These are phyloP conservation scores for Osmanthus fragrans DNA, from an alignment of 257 asterid species.

Conservation along the genomic window DNA sequence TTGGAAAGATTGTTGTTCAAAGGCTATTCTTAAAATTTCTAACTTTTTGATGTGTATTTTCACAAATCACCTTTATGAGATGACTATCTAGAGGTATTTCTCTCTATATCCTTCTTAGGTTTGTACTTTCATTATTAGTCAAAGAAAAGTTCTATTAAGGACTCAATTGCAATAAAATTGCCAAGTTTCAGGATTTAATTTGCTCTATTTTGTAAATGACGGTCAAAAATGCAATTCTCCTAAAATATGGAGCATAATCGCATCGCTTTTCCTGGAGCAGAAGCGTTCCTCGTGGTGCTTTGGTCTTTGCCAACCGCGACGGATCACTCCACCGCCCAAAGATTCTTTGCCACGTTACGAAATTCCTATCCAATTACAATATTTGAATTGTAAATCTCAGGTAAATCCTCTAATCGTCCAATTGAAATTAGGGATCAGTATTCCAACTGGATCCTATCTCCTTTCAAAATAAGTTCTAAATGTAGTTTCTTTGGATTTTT, in stretches of 20 bases:
- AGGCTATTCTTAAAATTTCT: too few species aligned
- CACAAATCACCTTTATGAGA: too few species aligned
- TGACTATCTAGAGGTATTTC: too few species aligned
- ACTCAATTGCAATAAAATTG: too few species aligned
- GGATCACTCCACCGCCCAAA: constrained; percentile 6
- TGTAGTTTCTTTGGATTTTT: background rate
- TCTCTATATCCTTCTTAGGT: too few species aligned
- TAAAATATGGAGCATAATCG: background rate
- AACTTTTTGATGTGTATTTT: too few species aligned
- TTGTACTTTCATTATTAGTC: too few species aligned
- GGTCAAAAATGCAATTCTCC: background rate
- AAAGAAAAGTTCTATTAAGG: too few species aligned
- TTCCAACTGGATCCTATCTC: background rate
- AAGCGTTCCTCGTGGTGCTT: background rate
- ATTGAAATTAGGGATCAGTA: background rate
- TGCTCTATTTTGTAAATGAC: background rate
- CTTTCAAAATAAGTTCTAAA: background rate
- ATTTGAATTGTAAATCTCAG: background rate
- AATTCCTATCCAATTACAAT: constrained; percentile 1
- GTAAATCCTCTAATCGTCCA: background rate
- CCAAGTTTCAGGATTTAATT: background rate
- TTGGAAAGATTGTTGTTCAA: too few species aligned
- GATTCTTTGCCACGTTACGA: constrained; percentile 7
- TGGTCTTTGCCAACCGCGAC: background rate
- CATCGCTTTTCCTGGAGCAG: constrained; percentile 10